phyloP scores from a whole-genome alignment of 192 early-diverging fungal genomes.

The Phycomyces blakesleeanus region DNA sequence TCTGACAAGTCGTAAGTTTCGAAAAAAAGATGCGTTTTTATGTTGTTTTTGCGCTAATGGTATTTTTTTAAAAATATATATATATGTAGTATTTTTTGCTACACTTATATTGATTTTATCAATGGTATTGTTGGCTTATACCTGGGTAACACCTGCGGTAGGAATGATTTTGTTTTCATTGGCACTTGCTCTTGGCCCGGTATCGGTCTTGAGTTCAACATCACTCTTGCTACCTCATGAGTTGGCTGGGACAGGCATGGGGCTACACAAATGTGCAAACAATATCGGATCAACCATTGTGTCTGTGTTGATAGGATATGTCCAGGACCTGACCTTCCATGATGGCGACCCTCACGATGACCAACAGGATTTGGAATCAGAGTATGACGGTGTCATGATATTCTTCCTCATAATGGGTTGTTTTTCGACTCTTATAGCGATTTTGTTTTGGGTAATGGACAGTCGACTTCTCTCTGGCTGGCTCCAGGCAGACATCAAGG shows the following conservation, averaged over 20 bases:
- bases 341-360: slow-evolving; percentile 27
- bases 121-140: slow-evolving; percentile 50
- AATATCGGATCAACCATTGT: slow-evolving; percentile 62
- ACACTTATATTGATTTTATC: slow-evolving; percentile 18
- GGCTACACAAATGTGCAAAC: slow-evolving; percentile 59
- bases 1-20: slow-evolving; percentile 35
- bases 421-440: neutral
- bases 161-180: slow-evolving; percentile 55
- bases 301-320: slow-evolving; percentile 52
- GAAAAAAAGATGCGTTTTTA: too few relatives aligned
- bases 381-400: slow-evolving; percentile 33
- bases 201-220: slow-evolving; percentile 51
- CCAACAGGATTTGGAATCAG: slow-evolving; percentile 7
- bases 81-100: slow-evolving; percentile 12
- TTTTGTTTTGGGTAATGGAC: slow-evolving; percentile 25
- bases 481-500: slow-evolving; percentile 21
- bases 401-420: slow-evolving; percentile 18
- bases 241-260: slow-evolving; percentile 51
- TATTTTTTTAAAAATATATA: neutral
- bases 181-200: slow-evolving; percentile 53
- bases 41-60: neutral
- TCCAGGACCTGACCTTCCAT: slow-evolving; percentile 48
- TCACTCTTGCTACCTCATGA: slow-evolving; percentile 48
- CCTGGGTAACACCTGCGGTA: slow-evolving; percentile 45
- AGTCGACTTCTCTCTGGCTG: slow-evolving; percentile 17